phyloP scores from a whole-genome alignment of 1,139 yeast genomes.

The Protomyces lactucae-debilis region DNA sequence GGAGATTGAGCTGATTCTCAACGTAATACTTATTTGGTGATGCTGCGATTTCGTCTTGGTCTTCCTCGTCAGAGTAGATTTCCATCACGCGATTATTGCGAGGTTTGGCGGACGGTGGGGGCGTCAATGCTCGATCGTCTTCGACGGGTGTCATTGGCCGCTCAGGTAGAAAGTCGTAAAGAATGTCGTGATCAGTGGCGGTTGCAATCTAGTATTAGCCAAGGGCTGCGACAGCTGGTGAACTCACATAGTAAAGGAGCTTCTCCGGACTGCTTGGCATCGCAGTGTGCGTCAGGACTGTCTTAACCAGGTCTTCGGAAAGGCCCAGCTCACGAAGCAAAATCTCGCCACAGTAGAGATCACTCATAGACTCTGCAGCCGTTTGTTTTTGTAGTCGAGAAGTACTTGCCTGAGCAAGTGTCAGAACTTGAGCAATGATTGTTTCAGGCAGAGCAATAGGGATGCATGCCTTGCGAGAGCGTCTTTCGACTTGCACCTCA shows the following conservation, averaged over 20 bases:
- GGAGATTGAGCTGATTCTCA: conserved; percentile 2
- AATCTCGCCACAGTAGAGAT: conserved; percentile 3
- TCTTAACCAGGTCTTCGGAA: neutral
- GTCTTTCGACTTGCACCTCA: conserved; percentile 16
- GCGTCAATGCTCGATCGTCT: neutral
- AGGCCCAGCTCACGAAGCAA: conserved; percentile 11
- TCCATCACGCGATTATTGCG: conserved; percentile 7
- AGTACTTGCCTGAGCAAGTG: neutral
- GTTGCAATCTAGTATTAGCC: neutral
- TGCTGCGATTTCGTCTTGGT: conserved; percentile 9
- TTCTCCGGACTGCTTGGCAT: conserved; percentile 6
- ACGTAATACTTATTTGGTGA: conserved; percentile 3
- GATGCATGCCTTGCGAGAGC: conserved; percentile 10
- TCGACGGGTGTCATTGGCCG: neutral
- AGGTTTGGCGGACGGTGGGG: neutral
- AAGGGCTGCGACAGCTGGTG: neutral
- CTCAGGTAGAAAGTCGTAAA: neutral
- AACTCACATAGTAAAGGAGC: conserved; percentile 1
- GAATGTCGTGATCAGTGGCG: neutral
- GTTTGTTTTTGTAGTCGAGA: neutral
- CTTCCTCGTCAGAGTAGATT: conserved; percentile 20
- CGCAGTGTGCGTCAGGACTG: neutral
- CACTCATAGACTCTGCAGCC: neutral
- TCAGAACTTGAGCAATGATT: neutral
- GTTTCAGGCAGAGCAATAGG: conserved; percentile 6